Evolutionary conservation across 1,139 yeast species (phyloP), one percentile per base, ranked within the genome.

Genomic region (Citeromyces siamensis): DNA sequence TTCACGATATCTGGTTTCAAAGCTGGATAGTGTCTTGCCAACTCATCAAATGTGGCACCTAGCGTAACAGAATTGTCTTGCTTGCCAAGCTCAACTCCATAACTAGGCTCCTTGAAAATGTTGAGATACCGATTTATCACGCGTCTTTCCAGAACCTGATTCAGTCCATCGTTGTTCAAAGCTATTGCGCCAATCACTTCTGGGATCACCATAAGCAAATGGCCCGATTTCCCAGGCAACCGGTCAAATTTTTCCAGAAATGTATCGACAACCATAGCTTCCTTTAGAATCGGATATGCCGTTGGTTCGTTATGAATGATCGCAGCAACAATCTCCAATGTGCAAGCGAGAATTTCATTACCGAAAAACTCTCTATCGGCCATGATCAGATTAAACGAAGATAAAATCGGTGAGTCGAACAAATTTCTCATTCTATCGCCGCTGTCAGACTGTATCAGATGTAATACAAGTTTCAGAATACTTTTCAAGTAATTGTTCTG

Each of bases 261-360:
- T 1, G 73, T 61, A 37, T 81, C 82, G 31, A 86, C 71, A 2
- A 84, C 74, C 2, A 75, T 71, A 0, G 94, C 82, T 53, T 88
- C 97, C 36, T 73, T 76, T 47, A 88, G 66, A 35, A 88, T 80
- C 3, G 84, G 69, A 50, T 71, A 86, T 3, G 95, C 85, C 0
- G 96, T 85, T 3, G 97, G 95, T 49, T 88, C 97, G 46, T 82
- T 83, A 51, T 88, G 93, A 35, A 88, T 75, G 44, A 86, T 83
- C 23, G 72, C 71, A 35, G 80, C 71, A 18, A 86, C 68, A 16
- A 80, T 71, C 45, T 75, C 82, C 28, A 88, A 57, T 0, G 85
- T 69, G 14, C 72, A 64, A 0, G 85, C 66, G 14, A 83, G 56
- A n/a, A 84, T 59, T 17, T 73, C 67, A 22, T 77, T 74, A 0